These are phyloP conservation scores for Dianthus caryophyllus DNA, from an alignment of 148 eudicot species.

Conservation along the genomic window DNA sequence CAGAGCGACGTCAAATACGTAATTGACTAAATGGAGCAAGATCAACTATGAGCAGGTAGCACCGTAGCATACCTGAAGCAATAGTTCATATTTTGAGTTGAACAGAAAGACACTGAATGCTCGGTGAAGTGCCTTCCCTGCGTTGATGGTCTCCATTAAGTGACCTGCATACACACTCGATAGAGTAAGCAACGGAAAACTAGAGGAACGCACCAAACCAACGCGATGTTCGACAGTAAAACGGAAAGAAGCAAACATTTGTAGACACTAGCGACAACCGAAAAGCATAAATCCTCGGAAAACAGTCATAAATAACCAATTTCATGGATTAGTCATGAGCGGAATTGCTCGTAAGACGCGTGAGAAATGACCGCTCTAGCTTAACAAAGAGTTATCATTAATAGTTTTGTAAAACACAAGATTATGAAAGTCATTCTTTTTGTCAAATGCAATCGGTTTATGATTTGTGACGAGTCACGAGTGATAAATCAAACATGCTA, in stretches of 20 bases:
- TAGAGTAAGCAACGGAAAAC: not conserved
- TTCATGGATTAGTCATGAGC: not conserved
- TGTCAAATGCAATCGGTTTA: not conserved
- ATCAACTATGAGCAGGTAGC: no score
- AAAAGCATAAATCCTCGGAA: not conserved
- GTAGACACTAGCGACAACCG: not conserved
- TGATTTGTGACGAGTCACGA: not conserved
- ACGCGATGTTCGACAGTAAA: not conserved
- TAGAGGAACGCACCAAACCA: no score
- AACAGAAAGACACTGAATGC: slow-evolving; percentile 93
- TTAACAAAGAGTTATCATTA: no score
- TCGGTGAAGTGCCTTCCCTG: slow-evolving; percentile 79
- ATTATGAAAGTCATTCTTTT: not conserved
- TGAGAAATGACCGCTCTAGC: not conserved
- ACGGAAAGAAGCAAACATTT: not conserved
- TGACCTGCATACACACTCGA: slow-evolving; percentile 49
- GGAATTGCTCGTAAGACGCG: not conserved
- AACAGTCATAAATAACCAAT: no score
- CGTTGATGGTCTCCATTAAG: slow-evolving; percentile 81
- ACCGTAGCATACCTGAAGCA: slow-evolving; percentile 93
- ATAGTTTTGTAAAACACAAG: not conserved
- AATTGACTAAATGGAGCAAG: no score
- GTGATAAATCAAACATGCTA: not conserved
- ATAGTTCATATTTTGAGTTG: slow-evolving; percentile 80
- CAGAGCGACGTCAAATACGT: no score